Percentiles rank a stretch among this genome's conserved stretches.
Evolutionary conservation across 805 yeast species (phyloP).

Genomic region (Candida pseudoglaebosa): DNA sequence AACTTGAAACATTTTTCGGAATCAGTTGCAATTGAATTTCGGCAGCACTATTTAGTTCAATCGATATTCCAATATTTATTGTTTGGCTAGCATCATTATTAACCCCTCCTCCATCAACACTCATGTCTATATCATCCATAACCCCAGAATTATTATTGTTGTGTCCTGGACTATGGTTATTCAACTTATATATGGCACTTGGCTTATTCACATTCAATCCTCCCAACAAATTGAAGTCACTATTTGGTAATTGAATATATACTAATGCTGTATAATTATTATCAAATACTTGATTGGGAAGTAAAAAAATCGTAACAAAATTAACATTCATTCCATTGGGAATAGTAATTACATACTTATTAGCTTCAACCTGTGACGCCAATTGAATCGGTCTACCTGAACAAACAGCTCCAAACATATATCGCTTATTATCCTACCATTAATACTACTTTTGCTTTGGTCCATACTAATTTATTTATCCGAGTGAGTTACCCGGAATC

Average conservation of each 20-base stretch:
- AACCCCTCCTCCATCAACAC: constrained; percentile 28
- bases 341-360: constrained; percentile 62
- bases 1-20: constrained; percentile 23
- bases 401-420: constrained; percentile 73
- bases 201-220: constrained; percentile 66
- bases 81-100: constrained; percentile 28
- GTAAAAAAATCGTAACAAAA: constrained; percentile 76
- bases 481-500: neutral
- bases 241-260: constrained; percentile 75
- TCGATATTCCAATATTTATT: constrained; percentile 75
- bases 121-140: constrained; percentile 35
- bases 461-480: no score
- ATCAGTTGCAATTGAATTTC: constrained; percentile 49
- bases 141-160: constrained; percentile 35
- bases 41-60: constrained; percentile 74
- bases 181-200: constrained; percentile 85
- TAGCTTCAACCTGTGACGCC: constrained; percentile 64
- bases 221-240: constrained; percentile 64
- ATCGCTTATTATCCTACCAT: neutral
- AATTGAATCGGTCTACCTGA: constrained; percentile 61
- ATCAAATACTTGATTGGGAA: constrained; percentile 77
- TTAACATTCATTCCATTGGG: constrained; percentile 63
- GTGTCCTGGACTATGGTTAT: constrained; percentile 29
- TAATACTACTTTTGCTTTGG: neutral
- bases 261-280: constrained; percentile 75